Percentiles rank a stretch among this genome's conserved stretches.
These are phyloP conservation scores for Eucalyptus cloeziana DNA, from an alignment of 345 rosid species.

Conservation along the genomic window DNA sequence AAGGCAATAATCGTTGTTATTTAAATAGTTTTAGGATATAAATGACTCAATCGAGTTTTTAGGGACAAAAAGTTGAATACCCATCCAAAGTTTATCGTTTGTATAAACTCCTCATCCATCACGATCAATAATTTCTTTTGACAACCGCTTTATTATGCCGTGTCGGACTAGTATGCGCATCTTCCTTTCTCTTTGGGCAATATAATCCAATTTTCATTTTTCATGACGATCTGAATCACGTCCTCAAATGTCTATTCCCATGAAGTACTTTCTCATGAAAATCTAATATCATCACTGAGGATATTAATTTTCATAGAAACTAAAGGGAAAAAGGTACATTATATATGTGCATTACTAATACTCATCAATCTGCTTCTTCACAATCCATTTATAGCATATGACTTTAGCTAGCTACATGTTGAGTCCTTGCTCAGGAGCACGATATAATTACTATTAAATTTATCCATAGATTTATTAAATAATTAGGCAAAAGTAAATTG, in stretches of 20 bases:
- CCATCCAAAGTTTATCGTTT: background rate
- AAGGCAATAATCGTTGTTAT: background rate
- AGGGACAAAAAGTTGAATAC: background rate
- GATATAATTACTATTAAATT: too few relatives aligned
- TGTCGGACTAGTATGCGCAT: rapidly evolving
- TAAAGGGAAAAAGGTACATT: background rate
- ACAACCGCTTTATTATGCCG: background rate
- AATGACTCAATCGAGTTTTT: background rate
- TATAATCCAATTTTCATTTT: background rate
- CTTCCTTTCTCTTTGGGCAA: background rate
- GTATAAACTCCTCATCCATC: background rate
- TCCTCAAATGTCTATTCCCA: background rate
- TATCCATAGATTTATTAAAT: too few relatives aligned
- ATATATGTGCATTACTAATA: too few relatives aligned
- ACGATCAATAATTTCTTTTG: rapidly evolving
- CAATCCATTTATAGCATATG: too few relatives aligned
- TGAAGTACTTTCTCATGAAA: too few relatives aligned
- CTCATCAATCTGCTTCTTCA: too few relatives aligned
- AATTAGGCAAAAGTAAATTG: too few relatives aligned
- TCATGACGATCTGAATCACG: rapidly evolving
- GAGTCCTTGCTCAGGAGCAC: too few relatives aligned
- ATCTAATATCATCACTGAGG: too few relatives aligned
- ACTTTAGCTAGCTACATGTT: too few relatives aligned
- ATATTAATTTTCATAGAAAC: too few relatives aligned
- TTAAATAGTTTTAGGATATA: background rate